Conservation (phyloP, 2,329 filamentous ascomycete genomes). For the Fusarium nematophilum region DNA sequence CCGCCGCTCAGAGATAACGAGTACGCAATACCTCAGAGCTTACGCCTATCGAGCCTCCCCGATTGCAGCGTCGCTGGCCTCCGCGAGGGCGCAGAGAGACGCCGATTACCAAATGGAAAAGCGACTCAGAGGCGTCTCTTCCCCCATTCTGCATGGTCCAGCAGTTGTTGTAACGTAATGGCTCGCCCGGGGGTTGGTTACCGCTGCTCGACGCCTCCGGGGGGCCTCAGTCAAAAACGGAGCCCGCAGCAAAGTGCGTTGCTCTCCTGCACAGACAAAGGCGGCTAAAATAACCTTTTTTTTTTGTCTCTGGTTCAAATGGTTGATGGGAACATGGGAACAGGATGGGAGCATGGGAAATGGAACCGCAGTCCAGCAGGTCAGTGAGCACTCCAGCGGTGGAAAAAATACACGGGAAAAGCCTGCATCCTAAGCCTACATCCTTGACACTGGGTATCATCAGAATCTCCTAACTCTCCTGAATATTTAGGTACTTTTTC, state of each 20-base stretch:
- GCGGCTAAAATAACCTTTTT: conserved; percentile 43
- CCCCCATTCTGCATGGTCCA: conserved; percentile 47
- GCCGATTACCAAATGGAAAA: conserved; percentile 48
- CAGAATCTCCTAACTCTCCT: no score
- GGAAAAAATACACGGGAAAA: no score
- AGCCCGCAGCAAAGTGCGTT: not conserved
- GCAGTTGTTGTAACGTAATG: conserved; percentile 48
- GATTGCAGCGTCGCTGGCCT: not conserved
- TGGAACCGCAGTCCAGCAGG: no score
- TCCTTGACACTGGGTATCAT: no score
- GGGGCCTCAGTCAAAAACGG: conserved; percentile 27
- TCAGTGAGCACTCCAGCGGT: no score
- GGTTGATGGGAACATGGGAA: no score
- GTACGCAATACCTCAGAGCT: conserved; percentile 35
- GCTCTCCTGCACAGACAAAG: not conserved
- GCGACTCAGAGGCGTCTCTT: conserved; percentile 36
- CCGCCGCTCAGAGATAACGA: not conserved
- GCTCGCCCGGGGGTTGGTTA: conserved; percentile 38
- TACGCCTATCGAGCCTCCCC: not conserved
- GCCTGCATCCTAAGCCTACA: no score
- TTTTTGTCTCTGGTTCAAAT: not conserved
- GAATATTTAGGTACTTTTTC: no score
- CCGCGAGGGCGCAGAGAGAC: conserved; percentile 38
- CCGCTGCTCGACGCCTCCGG: conserved; percentile 13
- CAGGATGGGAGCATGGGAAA: not conserved